Conservation (phyloP, 1,284 basidiomycete genomes). For the Pisolithus thermaeus region DNA sequence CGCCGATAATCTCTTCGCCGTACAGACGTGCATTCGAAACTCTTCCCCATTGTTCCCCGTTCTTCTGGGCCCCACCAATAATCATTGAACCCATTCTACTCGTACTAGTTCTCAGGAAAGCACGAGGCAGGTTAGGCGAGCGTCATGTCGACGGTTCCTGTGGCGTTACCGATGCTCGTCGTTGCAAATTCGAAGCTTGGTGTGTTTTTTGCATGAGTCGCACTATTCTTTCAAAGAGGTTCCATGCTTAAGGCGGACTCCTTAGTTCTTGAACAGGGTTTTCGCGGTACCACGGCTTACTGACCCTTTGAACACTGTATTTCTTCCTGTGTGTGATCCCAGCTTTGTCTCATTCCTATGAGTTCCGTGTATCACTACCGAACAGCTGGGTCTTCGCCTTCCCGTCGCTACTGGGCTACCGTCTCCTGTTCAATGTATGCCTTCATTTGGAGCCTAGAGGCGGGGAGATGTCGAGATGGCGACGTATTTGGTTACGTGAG, state of each 20-base stretch:
- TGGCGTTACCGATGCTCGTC: neutral
- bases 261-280: conserved; percentile 10
- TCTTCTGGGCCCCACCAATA: no score
- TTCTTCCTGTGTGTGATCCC: conserved; percentile 22
- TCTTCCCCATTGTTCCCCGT: no score
- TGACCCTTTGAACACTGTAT: conserved; percentile 18
- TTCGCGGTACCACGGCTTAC: conserved; percentile 21
- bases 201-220: conserved; percentile 3
- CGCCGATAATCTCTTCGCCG: no score
- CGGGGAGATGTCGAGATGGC: no score
- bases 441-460: neutral
- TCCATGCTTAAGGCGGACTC: neutral
- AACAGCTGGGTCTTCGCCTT: conserved; percentile 22
- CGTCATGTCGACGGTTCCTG: conserved; percentile 8
- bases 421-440: conserved; percentile 14
- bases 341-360: neutral
- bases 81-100: no score
- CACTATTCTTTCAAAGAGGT: no score
- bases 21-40: no score
- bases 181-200: neutral
- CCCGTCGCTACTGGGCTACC: conserved; percentile 14
- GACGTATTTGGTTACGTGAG: no score
- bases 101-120: no score
- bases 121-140: conserved; percentile 14
- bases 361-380: neutral